A percentile compares a stretch with the other conserved stretches of the same genome.
These are phyloP conservation scores for Fusarium foetens DNA, from an alignment of 2,329 filamentous ascomycete genomes.

Conservation along the genomic window DNA sequence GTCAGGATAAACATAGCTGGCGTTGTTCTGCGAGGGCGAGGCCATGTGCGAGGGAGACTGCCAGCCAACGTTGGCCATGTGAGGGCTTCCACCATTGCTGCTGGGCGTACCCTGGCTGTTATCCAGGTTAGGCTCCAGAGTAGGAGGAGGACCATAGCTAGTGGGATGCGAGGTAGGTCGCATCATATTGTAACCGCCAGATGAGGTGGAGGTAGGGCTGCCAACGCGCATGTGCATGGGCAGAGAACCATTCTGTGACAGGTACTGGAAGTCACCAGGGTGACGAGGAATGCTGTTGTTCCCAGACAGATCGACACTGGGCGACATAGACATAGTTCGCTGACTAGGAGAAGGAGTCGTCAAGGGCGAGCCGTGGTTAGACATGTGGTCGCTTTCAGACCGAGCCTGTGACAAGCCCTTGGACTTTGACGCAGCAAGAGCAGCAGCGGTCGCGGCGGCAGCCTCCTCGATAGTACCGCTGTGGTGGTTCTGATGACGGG, in stretches of 20 bases:
- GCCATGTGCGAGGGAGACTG: constrained; percentile 82
- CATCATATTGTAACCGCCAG: constrained; percentile 64
- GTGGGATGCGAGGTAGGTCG: constrained; percentile 87
- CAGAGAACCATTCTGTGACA: constrained; percentile 77
- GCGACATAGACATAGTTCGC: constrained; percentile 81
- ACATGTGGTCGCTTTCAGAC: constrained; percentile 77
- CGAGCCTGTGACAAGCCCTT: constrained; percentile 60
- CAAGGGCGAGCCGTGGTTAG: constrained; percentile 76
- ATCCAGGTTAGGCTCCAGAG: constrained; percentile 86
- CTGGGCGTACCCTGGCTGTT: constrained; percentile 73
- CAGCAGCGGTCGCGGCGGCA: constrained; percentile 86
- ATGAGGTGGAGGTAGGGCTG: constrained; percentile 75
- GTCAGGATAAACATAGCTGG: constrained; percentile 82
- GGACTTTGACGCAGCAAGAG: constrained; percentile 69
- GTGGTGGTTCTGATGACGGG: constrained; percentile 94
- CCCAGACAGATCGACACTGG: constrained; percentile 76
- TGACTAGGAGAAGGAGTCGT: constrained; percentile 88
- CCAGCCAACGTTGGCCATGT: constrained; percentile 85
- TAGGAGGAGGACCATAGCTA: constrained; percentile 83
- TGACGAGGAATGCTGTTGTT: constrained; percentile 75
- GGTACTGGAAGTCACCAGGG: constrained; percentile 74
- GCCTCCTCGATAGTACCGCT: constrained; percentile 95
- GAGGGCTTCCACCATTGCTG: constrained; percentile 85
- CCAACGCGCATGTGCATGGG: constrained; percentile 84
- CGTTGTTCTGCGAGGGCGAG: constrained; percentile 74